phyloP scores from a whole-genome alignment of 2,329 filamentous ascomycete genomes.

The Pyrenochaeta sp. region DNA sequence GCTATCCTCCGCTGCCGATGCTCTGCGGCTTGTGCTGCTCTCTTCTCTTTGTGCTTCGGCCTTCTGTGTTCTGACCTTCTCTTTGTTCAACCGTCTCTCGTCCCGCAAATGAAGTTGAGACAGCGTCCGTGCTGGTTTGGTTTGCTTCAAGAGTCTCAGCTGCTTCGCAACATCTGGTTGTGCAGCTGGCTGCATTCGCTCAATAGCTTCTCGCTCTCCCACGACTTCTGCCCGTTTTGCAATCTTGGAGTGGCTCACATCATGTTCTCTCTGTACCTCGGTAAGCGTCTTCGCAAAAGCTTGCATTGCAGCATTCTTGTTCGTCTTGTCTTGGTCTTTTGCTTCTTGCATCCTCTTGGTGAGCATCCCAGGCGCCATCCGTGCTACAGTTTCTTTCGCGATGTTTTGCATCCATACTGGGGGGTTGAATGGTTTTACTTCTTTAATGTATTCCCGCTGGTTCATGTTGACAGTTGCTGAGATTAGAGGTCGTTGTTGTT shows the following conservation, averaged over 20 bases:
- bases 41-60: neutral
- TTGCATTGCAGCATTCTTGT: neutral
- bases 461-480: too few relatives aligned
- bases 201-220: neutral
- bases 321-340: neutral
- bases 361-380: neutral
- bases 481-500: too few relatives aligned
- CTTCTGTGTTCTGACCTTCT: neutral
- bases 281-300: neutral
- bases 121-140: constrained; percentile 4
- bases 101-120: neutral
- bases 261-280: neutral
- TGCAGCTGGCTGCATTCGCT: too few relatives aligned
- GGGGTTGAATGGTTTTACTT: neutral
- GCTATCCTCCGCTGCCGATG: neutral
- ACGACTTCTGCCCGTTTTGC: neutral
- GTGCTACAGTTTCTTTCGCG: constrained; percentile 3
- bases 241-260: neutral
- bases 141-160: neutral
- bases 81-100: neutral
- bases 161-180: neutral
- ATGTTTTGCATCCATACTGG: constrained; percentile 7
- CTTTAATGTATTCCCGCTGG: neutral
- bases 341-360: constrained; percentile 1
- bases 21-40: neutral